Conservation (phyloP, 1,139 yeast species). For the Diutina ranongensis region DNA sequence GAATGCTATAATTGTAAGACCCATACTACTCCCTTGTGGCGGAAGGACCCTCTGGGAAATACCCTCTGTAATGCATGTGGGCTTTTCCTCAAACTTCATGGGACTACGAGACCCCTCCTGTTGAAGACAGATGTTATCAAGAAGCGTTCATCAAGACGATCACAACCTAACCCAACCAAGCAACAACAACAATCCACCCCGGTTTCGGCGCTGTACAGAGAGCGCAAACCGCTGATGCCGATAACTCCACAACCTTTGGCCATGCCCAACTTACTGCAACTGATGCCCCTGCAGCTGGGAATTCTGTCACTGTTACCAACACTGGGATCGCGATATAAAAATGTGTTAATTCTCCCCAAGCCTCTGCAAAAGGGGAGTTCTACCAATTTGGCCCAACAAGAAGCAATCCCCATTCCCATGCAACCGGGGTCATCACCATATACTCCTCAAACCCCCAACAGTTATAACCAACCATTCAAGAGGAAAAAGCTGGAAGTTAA, state of each 20-base stretch:
- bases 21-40: constrained; percentile 46
- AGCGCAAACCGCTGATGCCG: background rate
- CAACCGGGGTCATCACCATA: constrained; percentile 9
- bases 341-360: constrained; percentile 33
- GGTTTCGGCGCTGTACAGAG: background rate
- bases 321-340: constrained; percentile 19
- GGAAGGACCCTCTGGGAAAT: constrained; percentile 44
- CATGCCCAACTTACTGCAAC: constrained; percentile 8
- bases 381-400: constrained; percentile 3
- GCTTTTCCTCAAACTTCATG: constrained; percentile 43
- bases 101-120: constrained; percentile 45
- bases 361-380: constrained; percentile 16
- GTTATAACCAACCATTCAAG: constrained; percentile 25
- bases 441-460: constrained; percentile 20
- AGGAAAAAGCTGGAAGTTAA: constrained; percentile 31
- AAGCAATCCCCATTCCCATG: constrained; percentile 11
- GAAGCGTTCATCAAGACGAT: constrained; percentile 35
- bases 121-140: constrained; percentile 48
- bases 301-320: constrained; percentile 7
- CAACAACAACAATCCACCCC: background rate
- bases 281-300: constrained; percentile 6
- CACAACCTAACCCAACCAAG: constrained; percentile 7
- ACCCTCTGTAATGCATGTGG: constrained; percentile 55
- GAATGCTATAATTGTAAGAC: constrained; percentile 45
- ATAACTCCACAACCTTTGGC: constrained; percentile 6